phyloP scores from a whole-genome alignment of 228 moss, liverwort and hornwort genomes.

The Sphagnum magellanicum region DNA sequence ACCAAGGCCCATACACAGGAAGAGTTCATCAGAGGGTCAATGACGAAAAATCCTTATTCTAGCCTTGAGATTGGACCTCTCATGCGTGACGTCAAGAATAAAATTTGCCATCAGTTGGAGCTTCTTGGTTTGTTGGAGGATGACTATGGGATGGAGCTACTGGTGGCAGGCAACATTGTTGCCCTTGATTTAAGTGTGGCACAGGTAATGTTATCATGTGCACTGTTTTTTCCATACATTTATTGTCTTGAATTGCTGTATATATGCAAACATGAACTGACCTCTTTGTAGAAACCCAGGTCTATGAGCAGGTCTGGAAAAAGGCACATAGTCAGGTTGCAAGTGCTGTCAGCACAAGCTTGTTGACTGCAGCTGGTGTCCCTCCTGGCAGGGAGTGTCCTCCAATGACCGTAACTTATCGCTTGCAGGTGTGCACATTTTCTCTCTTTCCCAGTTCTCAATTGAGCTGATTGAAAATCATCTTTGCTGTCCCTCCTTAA shows the following conservation, averaged over 20 bases:
- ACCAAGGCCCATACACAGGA: slow-evolving; percentile 98
- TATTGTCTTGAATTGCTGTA: too few relatives aligned
- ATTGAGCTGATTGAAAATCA: too few relatives aligned
- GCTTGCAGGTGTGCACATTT: slow-evolving; percentile 68
- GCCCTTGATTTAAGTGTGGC: slow-evolving; percentile 95
- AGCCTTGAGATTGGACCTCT: slow-evolving; percentile 98
- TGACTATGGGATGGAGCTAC: slow-evolving; percentile 99
- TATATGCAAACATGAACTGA: too few relatives aligned
- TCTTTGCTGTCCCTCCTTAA: too few relatives aligned
- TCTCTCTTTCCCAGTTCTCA: not conserved
- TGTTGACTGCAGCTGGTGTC: slow-evolving; percentile 45
- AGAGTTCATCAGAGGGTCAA: slow-evolving; percentile 97
- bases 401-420: slow-evolving; percentile 95
- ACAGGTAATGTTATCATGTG: slow-evolving; percentile 23
- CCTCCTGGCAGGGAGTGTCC: slow-evolving; percentile 83
- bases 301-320: slow-evolving; percentile 98
- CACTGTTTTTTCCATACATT: not conserved
- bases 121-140: slow-evolving; percentile 90
- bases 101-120: slow-evolving; percentile 96
- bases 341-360: slow-evolving; percentile 60
- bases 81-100: slow-evolving; percentile 99
- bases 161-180: slow-evolving; percentile 96
- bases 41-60: slow-evolving; percentile 98
- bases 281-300: slow-evolving; percentile 26
- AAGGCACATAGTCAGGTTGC: slow-evolving; percentile 82